Evolutionary conservation across 495 filamentous ascomycete species (phyloP).

Genomic region (Xylona heveae): DNA sequence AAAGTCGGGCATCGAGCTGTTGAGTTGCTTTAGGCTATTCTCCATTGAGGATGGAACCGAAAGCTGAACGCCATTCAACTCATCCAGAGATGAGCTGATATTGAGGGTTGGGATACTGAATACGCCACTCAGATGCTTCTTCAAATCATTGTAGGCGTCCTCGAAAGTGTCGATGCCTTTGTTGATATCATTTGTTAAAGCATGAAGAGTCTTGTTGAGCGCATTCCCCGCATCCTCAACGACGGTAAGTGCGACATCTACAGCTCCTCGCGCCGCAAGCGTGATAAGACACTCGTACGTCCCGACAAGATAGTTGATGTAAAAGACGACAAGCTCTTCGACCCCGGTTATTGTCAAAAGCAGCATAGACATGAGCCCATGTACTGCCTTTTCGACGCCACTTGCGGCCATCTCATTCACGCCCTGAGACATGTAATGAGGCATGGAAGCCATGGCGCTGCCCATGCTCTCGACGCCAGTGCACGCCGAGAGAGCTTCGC

Average conservation of each 20-base stretch:
- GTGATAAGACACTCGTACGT: slow-evolving; percentile 78
- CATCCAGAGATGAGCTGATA: slow-evolving; percentile 31
- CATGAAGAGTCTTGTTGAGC: slow-evolving; percentile 50
- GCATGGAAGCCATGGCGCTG: slow-evolving; percentile 93
- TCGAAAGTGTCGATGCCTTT: slow-evolving; percentile 32
- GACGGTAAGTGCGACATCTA: slow-evolving; percentile 44
- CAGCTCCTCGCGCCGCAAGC: slow-evolving; percentile 53
- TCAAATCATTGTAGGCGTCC: slow-evolving; percentile 32
- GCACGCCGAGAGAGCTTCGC: slow-evolving; percentile 70
- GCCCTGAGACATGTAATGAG: slow-evolving; percentile 71
- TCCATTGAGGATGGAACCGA: slow-evolving; percentile 44
- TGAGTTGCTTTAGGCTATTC: slow-evolving; percentile 40
- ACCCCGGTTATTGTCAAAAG: slow-evolving; percentile 59
- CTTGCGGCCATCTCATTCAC: slow-evolving; percentile 69
- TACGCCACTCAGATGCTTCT: slow-evolving; percentile 29
- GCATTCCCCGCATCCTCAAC: slow-evolving; percentile 48
- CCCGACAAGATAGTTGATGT: slow-evolving; percentile 70
- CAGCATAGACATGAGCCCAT: slow-evolving; percentile 54
- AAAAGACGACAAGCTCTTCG: slow-evolving; percentile 72
- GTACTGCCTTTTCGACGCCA: slow-evolving; percentile 55
- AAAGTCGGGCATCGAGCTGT: slow-evolving; percentile 63
- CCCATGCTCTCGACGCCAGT: slow-evolving; percentile 84
- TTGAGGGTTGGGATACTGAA: slow-evolving; percentile 25
- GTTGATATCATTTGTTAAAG: slow-evolving; percentile 39
- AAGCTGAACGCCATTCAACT: slow-evolving; percentile 47